Percentiles rank a stretch among this genome's conserved stretches.
These are phyloP conservation scores for Coemansia sp. DNA, from an alignment of 192 early-diverging fungal species.

Conservation along the genomic window DNA sequence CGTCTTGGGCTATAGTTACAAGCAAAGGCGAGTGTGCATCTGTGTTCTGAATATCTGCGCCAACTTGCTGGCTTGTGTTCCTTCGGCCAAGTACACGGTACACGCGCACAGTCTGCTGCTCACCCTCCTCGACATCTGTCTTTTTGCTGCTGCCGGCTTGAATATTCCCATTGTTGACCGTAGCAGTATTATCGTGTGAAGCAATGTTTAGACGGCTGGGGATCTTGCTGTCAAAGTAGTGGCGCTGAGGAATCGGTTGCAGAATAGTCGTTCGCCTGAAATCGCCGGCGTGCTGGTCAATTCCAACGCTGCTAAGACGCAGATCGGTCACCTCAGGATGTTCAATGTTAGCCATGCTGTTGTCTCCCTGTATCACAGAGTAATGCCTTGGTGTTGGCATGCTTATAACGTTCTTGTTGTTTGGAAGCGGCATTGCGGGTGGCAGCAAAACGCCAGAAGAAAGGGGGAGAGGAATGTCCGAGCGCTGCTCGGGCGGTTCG, in stretches of 20 bases:
- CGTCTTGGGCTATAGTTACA: constrained; percentile 39
- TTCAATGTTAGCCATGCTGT: background rate
- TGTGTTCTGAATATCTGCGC: constrained; percentile 1
- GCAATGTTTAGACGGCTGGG: background rate
- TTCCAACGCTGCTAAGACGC: background rate
- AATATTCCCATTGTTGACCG: background rate
- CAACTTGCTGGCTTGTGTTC: constrained; percentile 13
- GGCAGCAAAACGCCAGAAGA: background rate
- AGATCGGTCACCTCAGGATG: background rate
- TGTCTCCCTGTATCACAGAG: background rate
- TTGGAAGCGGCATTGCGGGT: background rate
- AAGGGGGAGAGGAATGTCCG: background rate
- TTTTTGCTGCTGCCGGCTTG: background rate
- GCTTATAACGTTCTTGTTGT: background rate
- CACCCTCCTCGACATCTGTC: background rate
- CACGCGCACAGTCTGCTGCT: constrained; percentile 14
- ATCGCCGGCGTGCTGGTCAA: background rate
- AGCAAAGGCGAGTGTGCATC: constrained; percentile 33
- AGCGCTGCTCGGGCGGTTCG: constrained; percentile 2
- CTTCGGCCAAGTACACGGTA: constrained; percentile 23
- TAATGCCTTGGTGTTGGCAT: constrained; percentile 6
- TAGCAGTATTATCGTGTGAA: background rate
- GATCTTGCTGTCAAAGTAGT: background rate
- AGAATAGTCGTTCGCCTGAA: background rate
- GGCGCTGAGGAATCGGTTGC: constrained; percentile 3